Evolutionary conservation across 1,284 basidiomycete genomes (phyloP).

Genomic region (Sanghuangporus sanghuang): DNA sequence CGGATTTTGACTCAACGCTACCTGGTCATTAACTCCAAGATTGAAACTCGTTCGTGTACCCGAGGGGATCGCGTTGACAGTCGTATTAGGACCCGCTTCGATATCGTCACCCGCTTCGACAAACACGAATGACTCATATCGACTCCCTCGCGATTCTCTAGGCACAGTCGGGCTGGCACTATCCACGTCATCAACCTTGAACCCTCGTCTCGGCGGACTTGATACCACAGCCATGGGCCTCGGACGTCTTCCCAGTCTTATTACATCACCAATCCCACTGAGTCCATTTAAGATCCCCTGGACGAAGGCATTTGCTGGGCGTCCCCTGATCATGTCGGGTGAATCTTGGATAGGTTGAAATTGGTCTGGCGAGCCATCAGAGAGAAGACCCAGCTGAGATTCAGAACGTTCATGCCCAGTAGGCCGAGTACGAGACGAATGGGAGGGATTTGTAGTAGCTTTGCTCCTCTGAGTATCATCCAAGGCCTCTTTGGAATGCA

Average conservation of each 20-base stretch:
- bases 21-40: neutral
- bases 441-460: neutral
- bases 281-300: neutral
- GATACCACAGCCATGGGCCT: conserved; percentile 12
- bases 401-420: neutral
- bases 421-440: neutral
- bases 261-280: neutral
- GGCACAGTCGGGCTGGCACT: conserved; percentile 6
- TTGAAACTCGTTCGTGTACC: neutral
- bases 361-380: neutral
- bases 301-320: neutral
- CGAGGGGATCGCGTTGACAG: neutral
- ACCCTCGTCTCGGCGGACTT: conserved; percentile 10
- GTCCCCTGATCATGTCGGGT: conserved; percentile 4
- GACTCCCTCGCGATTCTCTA: neutral
- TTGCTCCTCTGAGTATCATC: neutral
- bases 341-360: conserved; percentile 6
- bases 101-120: neutral
- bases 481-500: neutral
- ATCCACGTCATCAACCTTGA: conserved; percentile 16
- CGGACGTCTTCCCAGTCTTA: neutral
- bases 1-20: neutral
- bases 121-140: neutral
- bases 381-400: neutral
- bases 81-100: neutral